Percentiles rank a stretch among this genome's conserved stretches.
Evolutionary conservation across 129 eudicot genomes (phyloP).

Genomic region (Solidago caesia): DNA sequence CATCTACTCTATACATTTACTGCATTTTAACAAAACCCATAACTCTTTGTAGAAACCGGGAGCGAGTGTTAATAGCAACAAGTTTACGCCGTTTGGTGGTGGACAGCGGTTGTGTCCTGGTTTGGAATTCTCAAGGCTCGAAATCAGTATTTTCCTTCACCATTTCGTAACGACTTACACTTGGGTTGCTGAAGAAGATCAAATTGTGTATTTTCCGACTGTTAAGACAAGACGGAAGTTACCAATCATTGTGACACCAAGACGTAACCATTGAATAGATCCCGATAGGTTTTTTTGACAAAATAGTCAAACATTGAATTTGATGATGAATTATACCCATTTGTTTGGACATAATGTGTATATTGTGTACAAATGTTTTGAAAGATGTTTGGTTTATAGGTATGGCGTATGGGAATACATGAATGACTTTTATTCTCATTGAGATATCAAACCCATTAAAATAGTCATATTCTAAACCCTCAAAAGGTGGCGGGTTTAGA

Average conservation of each 20-base stretch:
- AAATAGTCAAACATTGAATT: not conserved
- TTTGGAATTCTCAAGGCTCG: conserved; percentile 86
- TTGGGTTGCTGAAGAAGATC: conserved; percentile 86
- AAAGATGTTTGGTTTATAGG: too few relatives aligned
- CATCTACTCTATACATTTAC: not conserved
- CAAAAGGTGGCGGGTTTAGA: too few relatives aligned
- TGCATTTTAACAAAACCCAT: not conserved
- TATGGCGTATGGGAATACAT: too few relatives aligned
- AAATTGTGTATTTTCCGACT: conserved; percentile 76
- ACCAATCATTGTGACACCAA: conserved; percentile 65
- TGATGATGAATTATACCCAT: not conserved
- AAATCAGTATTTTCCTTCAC: conserved; percentile 89
- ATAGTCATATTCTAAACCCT: too few relatives aligned
- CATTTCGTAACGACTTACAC: conserved; percentile 79
- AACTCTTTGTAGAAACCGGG: conserved; percentile 50
- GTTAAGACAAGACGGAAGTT: conserved; percentile 79
- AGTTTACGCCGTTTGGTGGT: conserved; percentile 94
- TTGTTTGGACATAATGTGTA: not conserved
- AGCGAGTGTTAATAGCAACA: conserved; percentile 54
- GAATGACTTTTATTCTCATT: too few relatives aligned
- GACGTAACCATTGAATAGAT: conserved; percentile 5
- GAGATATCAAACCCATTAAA: too few relatives aligned
- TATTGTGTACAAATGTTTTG: too few relatives aligned
- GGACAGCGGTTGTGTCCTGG: conserved; percentile 99
- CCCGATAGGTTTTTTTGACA: not conserved